Conservation (phyloP, 495 filamentous ascomycete species). For the Chaetomidium leptoderma region DNA sequence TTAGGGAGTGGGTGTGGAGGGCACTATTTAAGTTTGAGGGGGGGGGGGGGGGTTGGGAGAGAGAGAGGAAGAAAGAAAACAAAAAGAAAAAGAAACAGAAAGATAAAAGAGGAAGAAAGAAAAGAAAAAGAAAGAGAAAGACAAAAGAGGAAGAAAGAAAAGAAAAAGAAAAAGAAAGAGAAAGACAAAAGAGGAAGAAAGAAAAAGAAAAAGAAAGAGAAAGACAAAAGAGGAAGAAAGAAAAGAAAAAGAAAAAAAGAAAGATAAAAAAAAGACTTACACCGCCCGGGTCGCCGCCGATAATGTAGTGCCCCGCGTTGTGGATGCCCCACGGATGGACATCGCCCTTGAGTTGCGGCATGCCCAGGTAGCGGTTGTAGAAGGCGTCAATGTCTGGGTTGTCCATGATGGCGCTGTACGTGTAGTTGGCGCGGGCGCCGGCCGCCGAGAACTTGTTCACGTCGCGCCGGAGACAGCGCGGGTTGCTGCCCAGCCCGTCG, state of each 20-base stretch:
- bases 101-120: background rate
- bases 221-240: background rate
- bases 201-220: background rate
- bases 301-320: constrained; percentile 57
- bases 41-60: background rate
- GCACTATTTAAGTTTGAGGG: too few relatives aligned
- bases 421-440: constrained; percentile 44
- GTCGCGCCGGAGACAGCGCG: constrained; percentile 62
- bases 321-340: constrained; percentile 47
- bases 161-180: background rate
- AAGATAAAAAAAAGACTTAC: constrained; percentile 5
- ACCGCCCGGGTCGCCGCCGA: constrained; percentile 53
- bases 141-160: background rate
- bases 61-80: background rate
- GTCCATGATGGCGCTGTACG: constrained; percentile 33
- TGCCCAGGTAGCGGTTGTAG: constrained; percentile 46
- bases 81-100: background rate
- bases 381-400: constrained; percentile 47
- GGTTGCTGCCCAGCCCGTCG: constrained; percentile 44
- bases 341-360: constrained; percentile 45
- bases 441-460: constrained; percentile 33
- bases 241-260: background rate
- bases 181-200: background rate
- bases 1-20: too few relatives aligned
- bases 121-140: background rate